Conservation (phyloP, 208 protist species). For the Crithidia thermophila region DNA sequence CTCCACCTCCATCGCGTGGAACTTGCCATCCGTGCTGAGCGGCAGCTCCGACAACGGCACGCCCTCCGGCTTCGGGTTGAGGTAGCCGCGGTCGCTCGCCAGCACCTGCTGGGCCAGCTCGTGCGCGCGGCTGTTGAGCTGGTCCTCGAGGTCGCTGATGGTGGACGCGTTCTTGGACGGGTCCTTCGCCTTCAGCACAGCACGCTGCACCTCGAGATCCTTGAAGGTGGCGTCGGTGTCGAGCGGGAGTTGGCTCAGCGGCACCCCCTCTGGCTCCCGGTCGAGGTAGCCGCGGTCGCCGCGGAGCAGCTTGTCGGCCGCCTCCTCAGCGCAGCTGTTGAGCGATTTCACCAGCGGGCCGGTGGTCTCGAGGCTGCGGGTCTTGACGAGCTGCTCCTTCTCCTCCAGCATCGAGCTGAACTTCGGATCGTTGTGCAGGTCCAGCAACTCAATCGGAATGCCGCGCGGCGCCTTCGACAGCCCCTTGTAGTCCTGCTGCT, state of each 20-base stretch:
- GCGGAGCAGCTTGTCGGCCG: slow-evolving; percentile 52
- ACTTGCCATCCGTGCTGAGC: slow-evolving; percentile 62
- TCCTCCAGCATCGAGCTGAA: slow-evolving; percentile 58
- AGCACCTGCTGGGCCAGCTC: slow-evolving; percentile 46
- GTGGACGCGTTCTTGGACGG: slow-evolving; percentile 46
- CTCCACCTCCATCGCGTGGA: slow-evolving; percentile 79
- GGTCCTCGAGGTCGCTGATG: slow-evolving; percentile 63
- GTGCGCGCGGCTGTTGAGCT: slow-evolving; percentile 62
- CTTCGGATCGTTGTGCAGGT: slow-evolving; percentile 57
- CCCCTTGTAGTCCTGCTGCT: slow-evolving; percentile 50
- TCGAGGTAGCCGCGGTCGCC: slow-evolving; percentile 74
- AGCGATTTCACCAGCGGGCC: slow-evolving; percentile 38
- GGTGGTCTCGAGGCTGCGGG: slow-evolving; percentile 12
- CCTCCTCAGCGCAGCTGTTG: slow-evolving; percentile 44
- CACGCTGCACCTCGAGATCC: slow-evolving; percentile 63
- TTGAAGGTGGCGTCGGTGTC: slow-evolving; percentile 65
- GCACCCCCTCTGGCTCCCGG: slow-evolving; percentile 69
- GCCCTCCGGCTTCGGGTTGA: slow-evolving; percentile 56
- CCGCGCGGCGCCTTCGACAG: slow-evolving; percentile 49
- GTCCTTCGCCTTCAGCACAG: slow-evolving; percentile 54
- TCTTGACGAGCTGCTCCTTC: slow-evolving; percentile 34
- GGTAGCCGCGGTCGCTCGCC: slow-evolving; percentile 55
- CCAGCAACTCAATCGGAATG: slow-evolving; percentile 70
- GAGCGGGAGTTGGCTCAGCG: slow-evolving; percentile 48
- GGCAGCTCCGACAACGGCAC: slow-evolving; percentile 54